Conservation (phyloP, 1,284 basidiomycete species). For the Prillingera fragicola region DNA sequence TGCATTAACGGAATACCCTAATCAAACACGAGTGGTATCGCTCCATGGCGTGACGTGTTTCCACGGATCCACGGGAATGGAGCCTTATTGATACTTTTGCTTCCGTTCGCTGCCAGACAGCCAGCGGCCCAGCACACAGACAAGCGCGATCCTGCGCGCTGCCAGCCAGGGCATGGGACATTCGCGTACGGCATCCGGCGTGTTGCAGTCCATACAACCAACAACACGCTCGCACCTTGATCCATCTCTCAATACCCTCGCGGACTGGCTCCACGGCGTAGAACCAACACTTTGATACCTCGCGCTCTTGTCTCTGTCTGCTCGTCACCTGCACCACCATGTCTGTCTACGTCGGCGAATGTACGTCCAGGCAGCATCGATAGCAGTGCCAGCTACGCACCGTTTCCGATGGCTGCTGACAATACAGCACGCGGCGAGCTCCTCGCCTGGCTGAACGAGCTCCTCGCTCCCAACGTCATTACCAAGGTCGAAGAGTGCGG, state of each 20-base stretch:
- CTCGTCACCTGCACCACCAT: slow-evolving; percentile 13
- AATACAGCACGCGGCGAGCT: slow-evolving; percentile 68
- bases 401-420: slow-evolving; percentile 1
- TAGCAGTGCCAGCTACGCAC: background rate
- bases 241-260: background rate
- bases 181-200: too few species aligned
- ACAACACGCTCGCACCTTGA: background rate
- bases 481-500: slow-evolving; percentile 95
- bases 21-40: too few species aligned
- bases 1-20: too few species aligned
- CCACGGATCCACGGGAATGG: too few species aligned
- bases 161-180: too few species aligned
- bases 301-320: background rate
- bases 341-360: slow-evolving; percentile 43
- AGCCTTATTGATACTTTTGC: too few species aligned
- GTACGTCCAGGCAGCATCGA: slow-evolving; percentile 19
- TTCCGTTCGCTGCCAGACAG: too few species aligned
- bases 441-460: slow-evolving; percentile 87
- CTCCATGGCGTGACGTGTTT: too few species aligned
- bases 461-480: slow-evolving; percentile 65
- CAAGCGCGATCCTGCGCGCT: too few species aligned
- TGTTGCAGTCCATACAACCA: background rate
- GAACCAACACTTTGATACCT: too few species aligned
- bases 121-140: too few species aligned
- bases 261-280: too few species aligned